A percentile compares a stretch with the other conserved stretches of the same genome.
These are phyloP conservation scores for Pythium periplocum DNA, from an alignment of 352 stramenopile species.

Conservation along the genomic window DNA sequence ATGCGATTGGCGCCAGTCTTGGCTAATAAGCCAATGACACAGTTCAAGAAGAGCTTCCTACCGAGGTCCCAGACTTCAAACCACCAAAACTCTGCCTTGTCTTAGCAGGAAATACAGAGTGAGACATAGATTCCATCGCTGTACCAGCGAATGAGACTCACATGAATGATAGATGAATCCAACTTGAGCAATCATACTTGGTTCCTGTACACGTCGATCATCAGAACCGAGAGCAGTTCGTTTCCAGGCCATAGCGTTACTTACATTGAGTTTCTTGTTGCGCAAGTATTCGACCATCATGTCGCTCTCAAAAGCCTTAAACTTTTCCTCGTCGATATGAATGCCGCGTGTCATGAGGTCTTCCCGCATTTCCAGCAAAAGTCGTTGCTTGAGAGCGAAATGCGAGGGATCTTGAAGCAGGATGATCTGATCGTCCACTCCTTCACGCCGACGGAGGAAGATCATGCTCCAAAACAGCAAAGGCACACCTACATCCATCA, in stretches of 20 bases:
- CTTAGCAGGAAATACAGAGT: conserved; percentile 12
- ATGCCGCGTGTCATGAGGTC: conserved; percentile 36
- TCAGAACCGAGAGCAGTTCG: background rate
- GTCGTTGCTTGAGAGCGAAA: conserved; percentile 30
- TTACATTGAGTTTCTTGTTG: conserved; percentile 48
- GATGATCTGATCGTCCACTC: conserved; percentile 43
- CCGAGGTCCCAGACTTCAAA: conserved; percentile 76
- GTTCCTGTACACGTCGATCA: conserved; percentile 29
- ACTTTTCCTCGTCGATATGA: conserved; percentile 37
- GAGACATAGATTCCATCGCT: no score
- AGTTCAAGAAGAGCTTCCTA: conserved; percentile 69
- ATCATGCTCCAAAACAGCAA: conserved; percentile 70
- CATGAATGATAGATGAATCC: conserved; percentile 80
- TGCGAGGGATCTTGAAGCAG: conserved; percentile 36
- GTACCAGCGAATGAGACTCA: conserved; percentile 15
- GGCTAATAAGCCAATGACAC: conserved; percentile 50
- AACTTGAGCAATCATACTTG: conserved; percentile 67
- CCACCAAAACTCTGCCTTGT: conserved; percentile 63
- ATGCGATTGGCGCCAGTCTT: conserved; percentile 64
- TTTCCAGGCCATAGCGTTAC: background rate
- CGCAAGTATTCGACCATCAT: conserved; percentile 49
- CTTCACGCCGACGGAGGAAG: conserved; percentile 38
- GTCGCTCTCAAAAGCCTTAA: conserved; percentile 43
- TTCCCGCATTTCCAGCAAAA: conserved; percentile 41
- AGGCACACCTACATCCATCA: conserved; percentile 38